These are phyloP conservation scores for Quillaja saponaria DNA, from an alignment of 306 rosid genomes.

Conservation along the genomic window DNA sequence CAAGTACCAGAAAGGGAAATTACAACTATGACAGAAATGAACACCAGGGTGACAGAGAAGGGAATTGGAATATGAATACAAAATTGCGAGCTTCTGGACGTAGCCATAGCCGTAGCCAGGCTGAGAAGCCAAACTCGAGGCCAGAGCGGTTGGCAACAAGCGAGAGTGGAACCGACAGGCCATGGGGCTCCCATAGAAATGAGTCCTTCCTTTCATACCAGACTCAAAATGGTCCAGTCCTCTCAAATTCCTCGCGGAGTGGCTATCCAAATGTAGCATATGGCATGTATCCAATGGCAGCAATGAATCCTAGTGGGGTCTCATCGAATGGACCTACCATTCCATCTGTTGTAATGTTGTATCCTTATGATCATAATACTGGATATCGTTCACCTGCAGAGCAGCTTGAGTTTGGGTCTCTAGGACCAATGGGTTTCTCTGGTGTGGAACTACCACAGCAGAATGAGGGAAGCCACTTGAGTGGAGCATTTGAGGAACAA, in stretches of 20 bases:
- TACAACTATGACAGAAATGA: constrained; percentile 74
- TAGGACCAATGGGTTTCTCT: constrained; percentile 78
- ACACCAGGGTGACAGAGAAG: constrained; percentile 84
- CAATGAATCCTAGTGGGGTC: constrained; percentile 65
- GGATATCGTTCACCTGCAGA: constrained; percentile 59
- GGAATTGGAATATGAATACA: constrained; percentile 73
- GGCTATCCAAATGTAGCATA: constrained; percentile 66
- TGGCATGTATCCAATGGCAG: constrained; percentile 71
- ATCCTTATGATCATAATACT: constrained; percentile 72
- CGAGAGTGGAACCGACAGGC: constrained; percentile 76
- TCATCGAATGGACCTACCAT: constrained; percentile 75
- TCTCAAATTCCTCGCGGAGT: constrained; percentile 51
- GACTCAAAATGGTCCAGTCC: constrained; percentile 79
- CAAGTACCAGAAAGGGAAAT: constrained; percentile 73
- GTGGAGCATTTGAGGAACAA: constrained; percentile 71
- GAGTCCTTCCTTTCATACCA: constrained; percentile 56
- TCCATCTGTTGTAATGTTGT: constrained; percentile 84
- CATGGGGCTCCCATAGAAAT: constrained; percentile 79
- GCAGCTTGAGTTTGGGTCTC: constrained; percentile 87
- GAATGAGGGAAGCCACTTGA: constrained; percentile 57
- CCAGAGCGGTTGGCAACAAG: constrained; percentile 59
- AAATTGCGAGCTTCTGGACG: constrained; percentile 74
- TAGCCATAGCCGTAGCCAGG: constrained; percentile 65
- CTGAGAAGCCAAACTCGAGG: constrained; percentile 63
- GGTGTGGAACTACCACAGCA: constrained; percentile 59